Evolutionary conservation across 495 filamentous ascomycete genomes (phyloP).

Genomic region (Lindgomyces ingoldianus): DNA sequence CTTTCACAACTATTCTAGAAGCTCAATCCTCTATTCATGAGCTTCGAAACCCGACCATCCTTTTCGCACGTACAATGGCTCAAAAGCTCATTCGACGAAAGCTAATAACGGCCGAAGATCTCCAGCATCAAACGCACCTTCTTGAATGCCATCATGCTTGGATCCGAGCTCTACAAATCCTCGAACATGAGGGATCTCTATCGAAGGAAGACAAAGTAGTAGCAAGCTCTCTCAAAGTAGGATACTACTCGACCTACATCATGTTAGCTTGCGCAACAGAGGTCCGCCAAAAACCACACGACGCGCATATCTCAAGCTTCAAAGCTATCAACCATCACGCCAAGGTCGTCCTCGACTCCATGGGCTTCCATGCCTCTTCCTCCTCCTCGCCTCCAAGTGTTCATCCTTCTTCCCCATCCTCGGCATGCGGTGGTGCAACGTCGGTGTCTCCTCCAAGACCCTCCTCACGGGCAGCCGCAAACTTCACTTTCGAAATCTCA

Average conservation of each 20-base stretch:
- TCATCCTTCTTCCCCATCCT: no score
- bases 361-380: neutral
- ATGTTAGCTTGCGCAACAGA: neutral
- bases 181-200: neutral
- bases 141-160: neutral
- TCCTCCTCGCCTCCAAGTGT: neutral
- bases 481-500: no score
- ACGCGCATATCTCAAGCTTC: constrained; percentile 1
- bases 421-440: no score
- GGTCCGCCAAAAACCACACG: neutral
- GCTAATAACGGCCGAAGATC: neutral
- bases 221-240: neutral
- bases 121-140: neutral
- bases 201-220: constrained; percentile 1
- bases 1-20: neutral
- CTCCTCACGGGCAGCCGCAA: no score
- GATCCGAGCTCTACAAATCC: neutral
- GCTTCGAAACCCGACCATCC: neutral
- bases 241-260: constrained; percentile 3
- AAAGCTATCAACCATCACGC: constrained; percentile 10
- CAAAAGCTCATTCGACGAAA: neutral
- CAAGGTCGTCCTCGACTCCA: constrained; percentile 5
- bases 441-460: no score
- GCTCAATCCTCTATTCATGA: neutral
- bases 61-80: neutral